Percentiles rank a stretch among this genome's conserved stretches.
phyloP scores from a whole-genome alignment of 495 filamentous ascomycete genomes.

The Tuber borchii region DNA sequence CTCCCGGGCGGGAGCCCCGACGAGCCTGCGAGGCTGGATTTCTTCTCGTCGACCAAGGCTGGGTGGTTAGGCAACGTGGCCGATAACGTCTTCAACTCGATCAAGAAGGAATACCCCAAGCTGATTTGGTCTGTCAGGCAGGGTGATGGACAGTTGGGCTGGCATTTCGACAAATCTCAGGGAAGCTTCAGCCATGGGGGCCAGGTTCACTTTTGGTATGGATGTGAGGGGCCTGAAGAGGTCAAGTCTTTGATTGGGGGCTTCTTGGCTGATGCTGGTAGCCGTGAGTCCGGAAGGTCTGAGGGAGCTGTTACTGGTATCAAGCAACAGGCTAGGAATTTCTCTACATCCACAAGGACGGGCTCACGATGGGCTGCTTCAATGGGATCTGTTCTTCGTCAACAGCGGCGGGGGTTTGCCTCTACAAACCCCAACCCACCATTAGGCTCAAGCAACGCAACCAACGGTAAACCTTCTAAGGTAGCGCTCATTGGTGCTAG shows the following conservation, averaged over 20 bases:
- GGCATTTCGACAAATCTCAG: constrained; percentile 97
- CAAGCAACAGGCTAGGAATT: constrained; percentile 57
- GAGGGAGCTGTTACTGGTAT: constrained; percentile 46
- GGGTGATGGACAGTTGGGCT: constrained; percentile 93
- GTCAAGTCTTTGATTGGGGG: constrained; percentile 80
- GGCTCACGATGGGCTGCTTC: constrained; percentile 15
- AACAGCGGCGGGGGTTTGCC: constrained; percentile 49
- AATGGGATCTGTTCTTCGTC: constrained; percentile 13
- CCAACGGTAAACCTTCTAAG: constrained; percentile 70
- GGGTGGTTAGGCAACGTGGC: constrained; percentile 94
- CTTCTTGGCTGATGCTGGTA: constrained; percentile 66
- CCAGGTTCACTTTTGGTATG: constrained; percentile 96
- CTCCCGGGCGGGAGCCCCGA: constrained; percentile 57
- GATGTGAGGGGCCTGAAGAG: constrained; percentile 76
- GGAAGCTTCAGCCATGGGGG: constrained; percentile 77
- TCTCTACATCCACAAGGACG: constrained; percentile 53
- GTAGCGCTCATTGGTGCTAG: constrained; percentile 91
- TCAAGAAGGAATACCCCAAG: constrained; percentile 87
- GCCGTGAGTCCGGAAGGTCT: constrained; percentile 51
- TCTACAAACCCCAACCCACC: constrained; percentile 95
- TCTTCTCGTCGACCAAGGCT: constrained; percentile 89
- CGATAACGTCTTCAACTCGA: constrained; percentile 91
- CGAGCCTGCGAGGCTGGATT: constrained; percentile 69
- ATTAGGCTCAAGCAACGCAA: constrained; percentile 85
- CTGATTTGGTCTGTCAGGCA: constrained; percentile 96